Base-by-base conservation (phyloP, 139 green algal genomes). In the Nannochloris sp. region DNA sequence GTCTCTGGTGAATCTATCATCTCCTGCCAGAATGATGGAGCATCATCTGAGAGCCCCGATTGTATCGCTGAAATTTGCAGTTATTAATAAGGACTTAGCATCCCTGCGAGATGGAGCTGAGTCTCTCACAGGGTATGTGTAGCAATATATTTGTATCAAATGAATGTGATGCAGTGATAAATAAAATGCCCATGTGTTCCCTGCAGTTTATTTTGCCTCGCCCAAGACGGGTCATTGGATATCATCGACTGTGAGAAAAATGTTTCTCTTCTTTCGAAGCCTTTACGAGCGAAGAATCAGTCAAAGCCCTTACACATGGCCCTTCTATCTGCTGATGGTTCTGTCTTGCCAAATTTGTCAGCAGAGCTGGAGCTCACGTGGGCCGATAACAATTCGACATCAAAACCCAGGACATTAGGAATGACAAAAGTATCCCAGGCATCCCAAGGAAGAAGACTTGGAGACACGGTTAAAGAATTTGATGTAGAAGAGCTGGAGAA, bases 341-440 rank as follows among this genome's bases (percentile, higher is more conserved):
- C 36, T n/a, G 60, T 62, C 10, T 56, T 82, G 31, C 54, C 56
- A 15, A 44, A 59, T 37, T 59, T 67, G 15, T 19, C 57, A 19
- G 68, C 31, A 23, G 46, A 44, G n/a, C 19, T 67, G 44, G 51
- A 61, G 12, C 67, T 83, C 8, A 40, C 62, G 40, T 83, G 76
- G 76, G 74, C 76, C 24, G 54, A 64, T 57, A 83, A 82, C 53
- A 73, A 81, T 64, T 49, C 60, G 21, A 12, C 50, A 19, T 24
- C 25, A 21, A 58, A 21, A 21, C 46, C 46, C 11, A 53, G 46
- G n/a, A 53, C 46, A 25, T 53, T 53, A 12, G 46, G 46, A 7
- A 53, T 53, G 46, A 53, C 46, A 2, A 19, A 53, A 25, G 2
- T 53, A 10, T 14, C 46, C 0, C 18, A 21, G 18, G 16, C 15